These are phyloP conservation scores for Westerdykella sp. DNA, from an alignment of 2,329 filamentous ascomycete species.

Conservation along the genomic window DNA sequence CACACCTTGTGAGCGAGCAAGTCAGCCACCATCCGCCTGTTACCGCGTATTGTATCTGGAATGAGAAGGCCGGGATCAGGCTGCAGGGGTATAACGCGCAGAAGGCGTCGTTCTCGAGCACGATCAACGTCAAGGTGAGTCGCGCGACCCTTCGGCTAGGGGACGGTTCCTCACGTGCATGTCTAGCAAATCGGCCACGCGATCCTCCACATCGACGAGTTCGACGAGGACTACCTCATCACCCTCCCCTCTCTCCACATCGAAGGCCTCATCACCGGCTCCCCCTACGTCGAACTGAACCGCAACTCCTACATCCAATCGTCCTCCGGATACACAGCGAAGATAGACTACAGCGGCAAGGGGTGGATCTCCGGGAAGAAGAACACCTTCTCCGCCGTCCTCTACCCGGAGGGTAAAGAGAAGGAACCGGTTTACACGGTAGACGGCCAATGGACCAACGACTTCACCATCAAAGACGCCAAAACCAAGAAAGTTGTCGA, in stretches of 20 bases:
- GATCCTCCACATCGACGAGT: conserved; percentile 64
- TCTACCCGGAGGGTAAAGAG: conserved; percentile 65
- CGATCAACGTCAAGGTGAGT: conserved; percentile 73
- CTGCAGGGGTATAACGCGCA: conserved; percentile 87
- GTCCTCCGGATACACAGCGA: conserved; percentile 77
- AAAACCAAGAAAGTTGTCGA: conserved; percentile 42
- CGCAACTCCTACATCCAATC: conserved; percentile 78
- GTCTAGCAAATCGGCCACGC: conserved; percentile 75
- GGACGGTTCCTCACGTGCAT: not conserved
- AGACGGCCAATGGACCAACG: conserved; percentile 84
- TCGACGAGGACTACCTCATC: conserved; percentile 74
- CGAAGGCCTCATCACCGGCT: conserved; percentile 79
- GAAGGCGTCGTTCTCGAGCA: conserved; percentile 88
- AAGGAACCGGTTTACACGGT: conserved; percentile 73
- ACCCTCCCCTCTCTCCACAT: conserved; percentile 88
- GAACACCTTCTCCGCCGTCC: conserved; percentile 72
- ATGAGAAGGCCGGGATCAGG: conserved; percentile 71
- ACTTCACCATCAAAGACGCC: conserved; percentile 70
- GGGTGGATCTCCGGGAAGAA: conserved; percentile 96
- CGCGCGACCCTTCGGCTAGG: not conserved
- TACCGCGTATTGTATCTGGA: conserved; percentile 89
- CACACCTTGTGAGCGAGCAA: conserved; percentile 86
- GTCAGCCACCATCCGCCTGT: conserved; percentile 91
- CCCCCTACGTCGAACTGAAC: conserved; percentile 88
- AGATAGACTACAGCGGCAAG: conserved; percentile 88